Base-by-base conservation (phyloP, 495 filamentous ascomycete genomes). In the Penicillium simplicissimum region DNA sequence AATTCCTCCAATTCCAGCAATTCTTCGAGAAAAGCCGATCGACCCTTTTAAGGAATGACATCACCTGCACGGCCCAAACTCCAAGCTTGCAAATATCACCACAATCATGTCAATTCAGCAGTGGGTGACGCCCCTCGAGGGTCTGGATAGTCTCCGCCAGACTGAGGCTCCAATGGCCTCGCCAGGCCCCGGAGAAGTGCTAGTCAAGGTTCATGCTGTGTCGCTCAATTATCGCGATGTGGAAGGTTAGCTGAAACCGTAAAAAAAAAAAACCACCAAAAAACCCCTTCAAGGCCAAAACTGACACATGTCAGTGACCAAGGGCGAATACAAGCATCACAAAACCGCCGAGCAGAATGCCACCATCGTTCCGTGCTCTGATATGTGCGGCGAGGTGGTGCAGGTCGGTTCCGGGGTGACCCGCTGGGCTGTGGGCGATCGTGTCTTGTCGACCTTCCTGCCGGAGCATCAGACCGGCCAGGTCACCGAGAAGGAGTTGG, bases 361-460 rank as follows among this genome's bases (percentile, higher is more conserved):
- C 19, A 81, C 79, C 37, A 79, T 93, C 21, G 85, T 93, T 5
- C 84, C 89, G 4, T 84, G 74, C 55, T 93, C 90, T 3, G 91
- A 94, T 67, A 91, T 90, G 70, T 86, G 90, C 25, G 91, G 91
- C 31, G 83, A 83, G 35, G 82, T 96, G 53, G 74, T 87, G 13
- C 80, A 82, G 15, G 79, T 89, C 23, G 91, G 91, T 31, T 66
- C 81, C 8, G 81, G 79, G 35, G 90, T 94, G 9, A 81, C 77
- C 0, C 78, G 80, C 35, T 90, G 87, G 81, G 75, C 83, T 61
- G 76, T 78, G 34, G 91, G 91, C 37, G 88, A 91, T 73, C 85
- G 85, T 40, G 90, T 95, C 15, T 67, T 86, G 17, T 91, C 89
- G 0, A 85, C 91, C 13, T 93, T 93, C 81, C 87, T 91, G 68